Percentiles rank a stretch among this genome's conserved stretches.
Conservation (phyloP, 371 early-diverging fungal species). For the Phascolomyces articulosus region DNA sequence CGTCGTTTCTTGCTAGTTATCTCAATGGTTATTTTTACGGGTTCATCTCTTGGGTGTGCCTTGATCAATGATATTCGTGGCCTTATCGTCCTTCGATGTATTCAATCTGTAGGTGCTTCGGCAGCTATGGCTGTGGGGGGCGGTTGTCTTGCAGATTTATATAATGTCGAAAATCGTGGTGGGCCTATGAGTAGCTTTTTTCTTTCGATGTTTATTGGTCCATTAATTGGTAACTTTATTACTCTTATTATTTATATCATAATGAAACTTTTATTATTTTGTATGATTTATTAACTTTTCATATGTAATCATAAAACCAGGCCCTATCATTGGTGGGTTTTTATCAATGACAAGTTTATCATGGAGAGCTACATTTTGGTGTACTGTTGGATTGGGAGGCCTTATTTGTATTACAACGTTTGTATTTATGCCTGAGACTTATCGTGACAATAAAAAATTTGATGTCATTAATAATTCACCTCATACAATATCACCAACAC, state of each 20-base stretch:
- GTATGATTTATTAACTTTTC: no score
- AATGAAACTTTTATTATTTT: no score
- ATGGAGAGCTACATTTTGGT: constrained; percentile 66
- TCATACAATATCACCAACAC: background rate
- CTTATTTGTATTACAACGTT: constrained; percentile 16
- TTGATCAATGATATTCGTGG: constrained; percentile 58
- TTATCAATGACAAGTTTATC: constrained; percentile 31
- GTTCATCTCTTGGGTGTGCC: constrained; percentile 72
- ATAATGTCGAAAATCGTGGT: constrained; percentile 24
- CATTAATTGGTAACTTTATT: constrained; percentile 26
- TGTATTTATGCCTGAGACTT: constrained; percentile 66
- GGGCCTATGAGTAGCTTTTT: constrained; percentile 42
- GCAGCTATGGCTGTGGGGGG: constrained; percentile 67
- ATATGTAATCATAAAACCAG: no score
- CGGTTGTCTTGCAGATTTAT: constrained; percentile 38
- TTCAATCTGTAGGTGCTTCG: constrained; percentile 72
- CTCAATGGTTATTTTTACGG: constrained; percentile 61
- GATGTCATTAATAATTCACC: background rate
- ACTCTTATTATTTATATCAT: no score
- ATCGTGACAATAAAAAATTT: constrained; percentile 25
- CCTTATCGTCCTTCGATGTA: constrained; percentile 66
- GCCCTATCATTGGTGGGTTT: constrained; percentile 32
- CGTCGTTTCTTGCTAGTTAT: constrained; percentile 62
- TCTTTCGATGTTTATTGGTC: constrained; percentile 53
- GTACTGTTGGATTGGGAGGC: constrained; percentile 54